A percentile compares a stretch with the other conserved stretches of the same genome.
Evolutionary conservation across 164 flowering plant genomes (phyloP).

Genomic region (Vitis rotundifolia): DNA sequence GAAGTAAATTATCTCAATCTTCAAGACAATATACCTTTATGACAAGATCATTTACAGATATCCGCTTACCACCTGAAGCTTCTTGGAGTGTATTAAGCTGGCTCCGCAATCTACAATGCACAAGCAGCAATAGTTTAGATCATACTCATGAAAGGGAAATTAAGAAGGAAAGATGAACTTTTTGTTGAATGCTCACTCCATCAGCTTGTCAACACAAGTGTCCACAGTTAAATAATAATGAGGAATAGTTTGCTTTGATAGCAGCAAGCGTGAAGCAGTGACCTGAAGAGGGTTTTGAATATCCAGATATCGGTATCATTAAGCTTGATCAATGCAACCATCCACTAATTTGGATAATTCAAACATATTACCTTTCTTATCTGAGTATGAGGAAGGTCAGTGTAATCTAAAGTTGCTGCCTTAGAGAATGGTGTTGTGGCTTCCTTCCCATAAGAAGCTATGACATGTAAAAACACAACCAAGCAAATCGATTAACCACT

Average conservation of each 20-base stretch:
- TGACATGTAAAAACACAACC: slow-evolving; percentile 5
- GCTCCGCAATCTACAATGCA: slow-evolving; percentile 53
- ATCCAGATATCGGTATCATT: background rate
- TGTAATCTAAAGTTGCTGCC: slow-evolving; percentile 54
- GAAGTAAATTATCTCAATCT: too few relatives aligned
- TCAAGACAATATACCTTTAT: slow-evolving; percentile 62
- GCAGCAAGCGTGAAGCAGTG: slow-evolving; percentile 82
- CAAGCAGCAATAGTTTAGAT: background rate
- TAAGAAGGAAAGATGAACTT: slow-evolving; percentile 1
- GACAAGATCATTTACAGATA: slow-evolving; percentile 92
- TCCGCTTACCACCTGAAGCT: slow-evolving; percentile 84
- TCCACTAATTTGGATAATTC: too few relatives aligned
- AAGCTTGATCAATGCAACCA: too few relatives aligned
- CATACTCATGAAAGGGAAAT: background rate
- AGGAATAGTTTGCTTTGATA: slow-evolving; percentile 94
- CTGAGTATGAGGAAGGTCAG: slow-evolving; percentile 82
- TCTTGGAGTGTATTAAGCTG: slow-evolving; percentile 85
- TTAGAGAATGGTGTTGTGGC: slow-evolving; percentile 40
- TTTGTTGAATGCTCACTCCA: slow-evolving; percentile 58
- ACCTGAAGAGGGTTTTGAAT: slow-evolving; percentile 39
- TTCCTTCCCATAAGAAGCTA: slow-evolving; percentile 74
- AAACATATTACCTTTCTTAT: slow-evolving; percentile 73
- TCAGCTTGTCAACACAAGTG: slow-evolving; percentile 83
- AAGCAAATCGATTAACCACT: background rate
- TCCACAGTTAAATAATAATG: slow-evolving; percentile 93